Evolutionary conservation across 768 basidiomycete species (phyloP).

Genomic region (Leucogyrophana mollusca): DNA sequence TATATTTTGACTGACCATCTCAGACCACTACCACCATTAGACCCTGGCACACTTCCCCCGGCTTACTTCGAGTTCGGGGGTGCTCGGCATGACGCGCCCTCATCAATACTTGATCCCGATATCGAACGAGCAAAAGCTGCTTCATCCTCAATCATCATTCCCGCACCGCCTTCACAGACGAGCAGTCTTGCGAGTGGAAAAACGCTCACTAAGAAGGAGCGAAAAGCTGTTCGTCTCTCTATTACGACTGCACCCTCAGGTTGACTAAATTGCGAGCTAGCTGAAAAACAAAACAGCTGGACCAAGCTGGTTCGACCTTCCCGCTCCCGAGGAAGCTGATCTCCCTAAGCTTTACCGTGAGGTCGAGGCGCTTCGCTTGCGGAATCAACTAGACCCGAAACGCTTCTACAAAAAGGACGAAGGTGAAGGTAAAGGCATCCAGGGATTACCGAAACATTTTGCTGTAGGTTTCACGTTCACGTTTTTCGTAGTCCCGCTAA

Average conservation of each 20-base stretch:
- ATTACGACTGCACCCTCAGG: background rate
- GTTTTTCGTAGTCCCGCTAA: constrained; percentile 3
- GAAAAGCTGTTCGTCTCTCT: constrained; percentile 58
- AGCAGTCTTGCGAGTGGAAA: constrained; percentile 62
- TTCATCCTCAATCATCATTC: constrained; percentile 46
- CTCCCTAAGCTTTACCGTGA: constrained; percentile 79
- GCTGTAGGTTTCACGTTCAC: constrained; percentile 55
- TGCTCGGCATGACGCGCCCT: constrained; percentile 41
- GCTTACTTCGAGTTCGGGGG: constrained; percentile 61
- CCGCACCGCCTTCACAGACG: constrained; percentile 62
- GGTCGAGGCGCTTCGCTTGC: constrained; percentile 82
- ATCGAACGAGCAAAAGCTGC: constrained; percentile 51
- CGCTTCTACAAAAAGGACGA: constrained; percentile 87
- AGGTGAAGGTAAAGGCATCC: constrained; percentile 81
- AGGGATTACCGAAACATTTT: constrained; percentile 85
- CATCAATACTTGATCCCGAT: constrained; percentile 59
- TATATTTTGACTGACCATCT: background rate
- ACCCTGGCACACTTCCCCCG: constrained; percentile 62
- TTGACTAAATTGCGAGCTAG: constrained; percentile 33
- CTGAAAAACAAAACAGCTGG: constrained; percentile 72
- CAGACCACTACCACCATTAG: constrained; percentile 61
- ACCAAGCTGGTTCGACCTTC: constrained; percentile 84
- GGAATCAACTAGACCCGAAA: constrained; percentile 90
- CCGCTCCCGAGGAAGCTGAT: constrained; percentile 78
- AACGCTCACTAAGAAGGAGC: constrained; percentile 68